These are phyloP conservation scores for Polyplosphaeria fusca DNA, from an alignment of 495 filamentous ascomycete species.

Conservation along the genomic window DNA sequence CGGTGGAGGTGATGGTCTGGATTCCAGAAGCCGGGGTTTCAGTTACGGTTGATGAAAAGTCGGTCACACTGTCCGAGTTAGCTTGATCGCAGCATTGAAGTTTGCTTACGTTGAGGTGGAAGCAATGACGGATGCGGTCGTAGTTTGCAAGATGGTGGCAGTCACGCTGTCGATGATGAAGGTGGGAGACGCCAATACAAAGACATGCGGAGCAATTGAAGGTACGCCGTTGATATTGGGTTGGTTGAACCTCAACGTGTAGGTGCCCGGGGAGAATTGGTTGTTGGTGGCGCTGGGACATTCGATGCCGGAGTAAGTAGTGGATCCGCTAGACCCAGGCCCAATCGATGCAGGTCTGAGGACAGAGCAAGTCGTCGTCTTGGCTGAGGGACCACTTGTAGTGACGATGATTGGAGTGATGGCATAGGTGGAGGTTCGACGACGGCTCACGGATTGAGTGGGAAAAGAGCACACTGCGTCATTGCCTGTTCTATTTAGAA, in stretches of 20 bases:
- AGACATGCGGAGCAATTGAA: constrained; percentile 7
- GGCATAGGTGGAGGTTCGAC: constrained; percentile 9
- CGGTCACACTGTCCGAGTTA: constrained; percentile 1
- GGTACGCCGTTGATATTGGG: constrained; percentile 5
- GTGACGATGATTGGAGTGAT: constrained; percentile 22
- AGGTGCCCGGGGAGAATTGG: constrained; percentile 13
- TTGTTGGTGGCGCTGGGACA: constrained; percentile 13
- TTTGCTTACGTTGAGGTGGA: constrained; percentile 15
- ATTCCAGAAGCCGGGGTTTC: constrained; percentile 3
- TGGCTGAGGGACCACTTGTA: constrained; percentile 1
- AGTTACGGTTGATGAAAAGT: constrained; percentile 11
- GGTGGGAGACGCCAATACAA: constrained; percentile 15
- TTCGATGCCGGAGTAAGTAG: constrained; percentile 15
- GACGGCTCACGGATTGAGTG: constrained; percentile 6
- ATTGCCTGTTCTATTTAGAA: constrained; percentile 10
- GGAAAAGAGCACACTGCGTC: constrained; percentile 18
- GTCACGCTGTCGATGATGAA: constrained; percentile 1
- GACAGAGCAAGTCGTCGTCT: constrained; percentile 18
- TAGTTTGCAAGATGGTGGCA: not conserved
- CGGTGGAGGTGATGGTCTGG: not conserved
- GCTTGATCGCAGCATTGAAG: too few relatives aligned
- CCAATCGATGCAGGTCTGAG: constrained; percentile 19
- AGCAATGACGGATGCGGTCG: not conserved
- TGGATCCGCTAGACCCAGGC: not conserved
- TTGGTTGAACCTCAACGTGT: constrained; percentile 19